phyloP scores from a whole-genome alignment of 129 eudicot genomes.

The Escallonia herrerae region DNA sequence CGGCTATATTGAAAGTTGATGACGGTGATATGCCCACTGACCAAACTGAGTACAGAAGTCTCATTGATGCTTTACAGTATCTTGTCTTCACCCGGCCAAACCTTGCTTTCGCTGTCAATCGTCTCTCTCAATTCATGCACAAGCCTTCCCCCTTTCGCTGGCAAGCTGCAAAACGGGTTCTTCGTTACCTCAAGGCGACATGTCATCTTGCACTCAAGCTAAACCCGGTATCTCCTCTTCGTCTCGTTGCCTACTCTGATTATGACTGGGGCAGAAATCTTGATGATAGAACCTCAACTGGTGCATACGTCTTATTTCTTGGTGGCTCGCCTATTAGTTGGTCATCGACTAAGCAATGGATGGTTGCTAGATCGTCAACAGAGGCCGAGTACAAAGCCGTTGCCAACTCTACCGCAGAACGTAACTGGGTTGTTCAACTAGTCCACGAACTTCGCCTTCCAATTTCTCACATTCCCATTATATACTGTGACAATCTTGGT shows the following conservation, averaged over 20 bases:
- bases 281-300: neutral
- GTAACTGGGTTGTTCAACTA: neutral
- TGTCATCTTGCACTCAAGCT: too few species aligned
- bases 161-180: too few species aligned
- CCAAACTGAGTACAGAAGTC: too few species aligned
- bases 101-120: too few species aligned
- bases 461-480: neutral
- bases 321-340: neutral
- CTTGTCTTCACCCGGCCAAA: too few species aligned
- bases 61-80: too few species aligned
- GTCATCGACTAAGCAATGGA: neutral
- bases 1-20: too few species aligned
- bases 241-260: neutral
- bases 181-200: too few species aligned
- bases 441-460: neutral
- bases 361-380: neutral
- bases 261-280: neutral
- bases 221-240: too few species aligned
- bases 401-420: neutral
- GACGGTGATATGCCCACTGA: too few species aligned
- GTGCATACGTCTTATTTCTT: neutral
- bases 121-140: too few species aligned
- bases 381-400: neutral
- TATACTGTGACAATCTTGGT: neutral
- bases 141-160: too few species aligned